Conservation (phyloP, 208 protist species). For the Wallacemonas sp. region DNA sequence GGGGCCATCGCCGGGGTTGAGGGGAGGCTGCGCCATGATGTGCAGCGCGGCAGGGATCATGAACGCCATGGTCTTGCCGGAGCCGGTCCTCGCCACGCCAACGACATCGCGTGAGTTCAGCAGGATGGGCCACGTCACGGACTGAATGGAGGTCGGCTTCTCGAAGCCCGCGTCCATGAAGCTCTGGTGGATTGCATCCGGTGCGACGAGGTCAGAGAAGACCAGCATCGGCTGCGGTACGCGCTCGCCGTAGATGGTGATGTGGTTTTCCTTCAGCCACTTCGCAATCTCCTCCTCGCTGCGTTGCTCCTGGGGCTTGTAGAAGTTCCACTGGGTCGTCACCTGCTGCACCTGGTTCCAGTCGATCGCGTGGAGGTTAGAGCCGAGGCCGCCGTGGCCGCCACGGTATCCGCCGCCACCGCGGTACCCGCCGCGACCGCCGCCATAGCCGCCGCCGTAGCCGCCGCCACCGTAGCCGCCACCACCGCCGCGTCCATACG, state of each 20-base stretch:
- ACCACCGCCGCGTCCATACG: background rate
- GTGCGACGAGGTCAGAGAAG: constrained; percentile 79
- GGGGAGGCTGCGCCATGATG: constrained; percentile 85
- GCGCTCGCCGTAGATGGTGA: constrained; percentile 85
- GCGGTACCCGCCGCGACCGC: constrained; percentile 13
- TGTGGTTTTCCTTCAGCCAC: constrained; percentile 73
- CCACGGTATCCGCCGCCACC: constrained; percentile 11
- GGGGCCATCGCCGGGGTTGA: constrained; percentile 84
- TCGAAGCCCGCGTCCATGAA: constrained; percentile 82
- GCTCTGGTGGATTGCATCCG: constrained; percentile 71
- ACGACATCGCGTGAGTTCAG: constrained; percentile 89
- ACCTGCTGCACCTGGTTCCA: constrained; percentile 73
- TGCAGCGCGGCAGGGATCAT: constrained; percentile 90
- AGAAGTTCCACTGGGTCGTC: constrained; percentile 79
- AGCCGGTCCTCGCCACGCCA: constrained; percentile 87
- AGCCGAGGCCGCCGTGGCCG: constrained; percentile 34
- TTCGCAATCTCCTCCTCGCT: constrained; percentile 66
- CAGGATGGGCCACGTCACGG: constrained; percentile 83
- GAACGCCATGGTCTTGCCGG: constrained; percentile 93
- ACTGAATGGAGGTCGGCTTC: constrained; percentile 89
- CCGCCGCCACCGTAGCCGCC: constrained; percentile 15
- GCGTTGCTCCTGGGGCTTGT: constrained; percentile 75
- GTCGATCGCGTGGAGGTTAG: constrained; percentile 65
- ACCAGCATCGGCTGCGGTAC: constrained; percentile 82
- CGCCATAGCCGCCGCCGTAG: constrained; percentile 3